Evolutionary conservation across 305 asterid species (phyloP).

Genomic region (Coffea humblotiana): DNA sequence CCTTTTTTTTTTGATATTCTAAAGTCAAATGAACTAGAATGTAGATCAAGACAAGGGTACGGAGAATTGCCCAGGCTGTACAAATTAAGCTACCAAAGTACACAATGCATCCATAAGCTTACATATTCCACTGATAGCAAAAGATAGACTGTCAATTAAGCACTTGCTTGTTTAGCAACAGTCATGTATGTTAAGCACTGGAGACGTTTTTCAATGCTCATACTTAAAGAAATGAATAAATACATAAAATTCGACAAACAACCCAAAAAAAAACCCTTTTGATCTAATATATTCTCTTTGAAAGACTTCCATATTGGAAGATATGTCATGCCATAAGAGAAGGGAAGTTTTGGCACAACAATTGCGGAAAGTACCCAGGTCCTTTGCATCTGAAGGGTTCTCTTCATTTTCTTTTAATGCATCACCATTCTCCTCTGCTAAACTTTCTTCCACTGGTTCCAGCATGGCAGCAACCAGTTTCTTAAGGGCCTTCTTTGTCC

Average conservation of each 20-base stretch:
- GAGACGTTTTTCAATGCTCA: not conserved
- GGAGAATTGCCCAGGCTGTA: too few relatives aligned
- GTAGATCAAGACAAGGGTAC: too few relatives aligned
- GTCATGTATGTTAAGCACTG: not conserved
- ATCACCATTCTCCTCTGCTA: conserved; percentile 45
- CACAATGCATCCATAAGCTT: too few relatives aligned
- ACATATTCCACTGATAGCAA: too few relatives aligned
- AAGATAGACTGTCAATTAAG: too few relatives aligned
- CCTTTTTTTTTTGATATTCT: too few relatives aligned
- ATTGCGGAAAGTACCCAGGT: conserved; percentile 48
- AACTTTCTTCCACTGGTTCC: conserved; percentile 71
- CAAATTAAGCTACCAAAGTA: too few relatives aligned
- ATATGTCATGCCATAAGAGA: not conserved
- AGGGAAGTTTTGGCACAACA: not conserved
- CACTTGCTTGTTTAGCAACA: too few relatives aligned
- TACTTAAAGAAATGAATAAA: not conserved
- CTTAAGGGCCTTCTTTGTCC: conserved; percentile 80
- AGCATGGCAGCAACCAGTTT: conserved; percentile 94
- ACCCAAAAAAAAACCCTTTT: not conserved
- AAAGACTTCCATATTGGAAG: not conserved
- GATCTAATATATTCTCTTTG: not conserved
- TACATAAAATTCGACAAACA: not conserved
- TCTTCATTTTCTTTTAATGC: conserved; percentile 60
- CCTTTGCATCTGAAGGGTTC: conserved; percentile 66
- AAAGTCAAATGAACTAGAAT: too few relatives aligned